Base-by-base conservation (phyloP, 257 asterid species). In the Solanum habrochaites region DNA sequence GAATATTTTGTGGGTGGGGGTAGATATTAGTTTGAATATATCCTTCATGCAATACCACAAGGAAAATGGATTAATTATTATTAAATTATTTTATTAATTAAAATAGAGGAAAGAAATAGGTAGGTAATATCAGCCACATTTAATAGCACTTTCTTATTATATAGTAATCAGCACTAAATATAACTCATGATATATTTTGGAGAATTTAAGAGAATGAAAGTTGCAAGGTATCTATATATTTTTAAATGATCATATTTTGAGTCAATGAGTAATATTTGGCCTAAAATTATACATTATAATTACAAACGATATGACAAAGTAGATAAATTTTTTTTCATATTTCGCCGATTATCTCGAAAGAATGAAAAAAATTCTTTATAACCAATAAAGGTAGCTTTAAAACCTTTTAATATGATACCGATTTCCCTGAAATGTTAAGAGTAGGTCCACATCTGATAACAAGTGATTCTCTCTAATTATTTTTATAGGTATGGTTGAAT, bases 331-430 rank as follows among this genome's bases (percentile, higher is more conserved):
- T 7, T 4, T 31, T 70, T 0, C 0, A 4, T 71, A 32, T 71
- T 71, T 71, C 0, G 0, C 0, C 40, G 31, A n/a, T 32, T 0
- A 0, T 32, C 25, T 70, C 4, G 0, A 14, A 15, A 69, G 3
- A 15, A 15, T 70, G 21, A 16, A 31, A 69, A 49, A 27, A 7
- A 25, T 1, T 1, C 0, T 69, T 3, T 7, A 15, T 69, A 69
- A 31, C 18, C 3, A 15, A 5, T 2, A 69, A 31, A 67, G 10
- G 5, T 3, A 21, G 2, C 37, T 32, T 3, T 29, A 56, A 1
- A 7, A 18, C 64, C n/a, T 20, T 56, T 20, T 18, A 23, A 9
- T 9, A 60, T 9, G 14, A 6, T 60, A 60, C 20, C n/a, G 64
- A 56, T 18, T 0, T 4, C 25, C 25, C 25, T 18, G 15, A 37